phyloP scores from a whole-genome alignment of 2,329 filamentous ascomycete species.

The Colletotrichum cereale region DNA sequence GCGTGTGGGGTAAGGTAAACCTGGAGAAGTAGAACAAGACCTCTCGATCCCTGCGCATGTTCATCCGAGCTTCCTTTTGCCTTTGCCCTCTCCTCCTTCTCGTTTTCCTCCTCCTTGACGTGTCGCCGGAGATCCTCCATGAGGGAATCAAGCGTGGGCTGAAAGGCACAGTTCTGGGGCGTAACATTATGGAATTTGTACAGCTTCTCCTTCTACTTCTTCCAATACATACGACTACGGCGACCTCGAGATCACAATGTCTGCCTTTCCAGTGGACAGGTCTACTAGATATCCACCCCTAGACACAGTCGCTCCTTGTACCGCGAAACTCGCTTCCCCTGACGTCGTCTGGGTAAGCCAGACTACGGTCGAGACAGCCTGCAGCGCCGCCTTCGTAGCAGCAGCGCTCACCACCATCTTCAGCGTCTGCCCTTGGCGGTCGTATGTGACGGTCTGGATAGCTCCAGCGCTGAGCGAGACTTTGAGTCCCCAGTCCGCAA shows the following conservation, averaged over 20 bases:
- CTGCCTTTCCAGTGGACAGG: slow-evolving; percentile 15
- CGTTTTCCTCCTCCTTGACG: slow-evolving; percentile 63
- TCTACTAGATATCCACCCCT: slow-evolving; percentile 31
- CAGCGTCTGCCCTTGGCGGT: slow-evolving; percentile 16
- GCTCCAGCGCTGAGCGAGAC: slow-evolving; percentile 55
- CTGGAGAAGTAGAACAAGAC: slow-evolving; percentile 17
- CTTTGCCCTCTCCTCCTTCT: background rate
- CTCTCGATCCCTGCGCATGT: background rate
- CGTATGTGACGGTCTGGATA: slow-evolving; percentile 45
- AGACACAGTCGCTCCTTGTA: background rate
- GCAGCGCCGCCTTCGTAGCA: slow-evolving; percentile 14
- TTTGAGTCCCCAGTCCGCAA: slow-evolving; percentile 58
- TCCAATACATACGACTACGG: background rate
- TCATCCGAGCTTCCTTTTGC: background rate
- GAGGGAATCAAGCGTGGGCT: slow-evolving; percentile 56
- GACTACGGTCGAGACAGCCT: slow-evolving; percentile 19
- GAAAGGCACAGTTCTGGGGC: slow-evolving; percentile 55
- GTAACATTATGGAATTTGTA: slow-evolving; percentile 62
- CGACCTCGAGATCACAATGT: slow-evolving; percentile 8
- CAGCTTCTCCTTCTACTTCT: slow-evolving; percentile 60
- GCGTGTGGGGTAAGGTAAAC: slow-evolving; percentile 30
- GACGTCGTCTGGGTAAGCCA: slow-evolving; percentile 26
- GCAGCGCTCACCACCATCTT: slow-evolving; percentile 9
- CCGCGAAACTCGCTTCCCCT: background rate
- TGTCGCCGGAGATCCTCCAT: slow-evolving; percentile 59